Evolutionary conservation across 2,329 filamentous ascomycete species (phyloP).

Genomic region (Arthrobotrys sphaeroides): DNA sequence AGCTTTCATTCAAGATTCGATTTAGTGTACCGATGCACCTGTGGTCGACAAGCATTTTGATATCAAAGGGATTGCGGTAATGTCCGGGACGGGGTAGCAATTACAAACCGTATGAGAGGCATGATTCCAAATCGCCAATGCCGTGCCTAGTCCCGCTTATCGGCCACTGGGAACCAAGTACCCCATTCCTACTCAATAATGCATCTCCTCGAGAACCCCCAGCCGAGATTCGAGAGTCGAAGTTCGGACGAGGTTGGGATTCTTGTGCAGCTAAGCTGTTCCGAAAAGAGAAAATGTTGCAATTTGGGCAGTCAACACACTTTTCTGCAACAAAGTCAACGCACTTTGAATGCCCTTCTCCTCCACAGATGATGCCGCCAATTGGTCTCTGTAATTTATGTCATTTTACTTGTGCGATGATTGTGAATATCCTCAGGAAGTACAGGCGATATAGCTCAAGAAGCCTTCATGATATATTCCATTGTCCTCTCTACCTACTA

Average conservation of each 20-base stretch:
- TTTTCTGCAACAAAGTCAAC: slow-evolving; percentile 30
- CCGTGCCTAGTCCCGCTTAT: too few relatives aligned
- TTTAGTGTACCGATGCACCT: slow-evolving; percentile 2
- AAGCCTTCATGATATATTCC: too few relatives aligned
- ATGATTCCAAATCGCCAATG: background rate
- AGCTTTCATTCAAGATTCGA: background rate
- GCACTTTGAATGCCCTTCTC: background rate
- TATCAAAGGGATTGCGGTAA: background rate
- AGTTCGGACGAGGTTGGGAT: background rate
- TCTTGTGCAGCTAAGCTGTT: background rate
- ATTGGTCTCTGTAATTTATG: too few relatives aligned
- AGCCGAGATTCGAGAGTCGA: too few relatives aligned
- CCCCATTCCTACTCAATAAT: too few relatives aligned
- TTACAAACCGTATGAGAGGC: background rate
- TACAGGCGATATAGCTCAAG: too few relatives aligned
- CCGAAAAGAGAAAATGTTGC: slow-evolving; percentile 20
- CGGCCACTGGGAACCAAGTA: too few relatives aligned
- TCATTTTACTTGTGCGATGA: too few relatives aligned
- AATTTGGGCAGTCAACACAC: slow-evolving; percentile 16
- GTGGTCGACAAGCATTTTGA: background rate
- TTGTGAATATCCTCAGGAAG: too few relatives aligned
- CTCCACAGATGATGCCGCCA: too few relatives aligned
- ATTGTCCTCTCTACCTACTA: too few relatives aligned
- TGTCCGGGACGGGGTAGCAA: background rate
- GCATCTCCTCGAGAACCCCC: too few relatives aligned